Conservation (phyloP, 805 yeast genomes). For the Pichia cabralensis region DNA sequence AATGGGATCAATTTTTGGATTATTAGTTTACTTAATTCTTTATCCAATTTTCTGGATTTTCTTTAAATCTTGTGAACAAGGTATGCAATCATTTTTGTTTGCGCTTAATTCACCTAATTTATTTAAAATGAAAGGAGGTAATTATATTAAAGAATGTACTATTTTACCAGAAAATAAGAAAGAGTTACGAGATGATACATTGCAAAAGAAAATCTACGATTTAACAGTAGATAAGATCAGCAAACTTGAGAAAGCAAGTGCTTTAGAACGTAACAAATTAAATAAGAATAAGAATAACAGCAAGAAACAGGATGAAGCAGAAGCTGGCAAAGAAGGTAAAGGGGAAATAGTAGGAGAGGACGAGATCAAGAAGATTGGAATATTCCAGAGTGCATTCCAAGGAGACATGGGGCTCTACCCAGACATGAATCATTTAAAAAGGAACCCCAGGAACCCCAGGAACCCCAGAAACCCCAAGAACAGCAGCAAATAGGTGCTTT, state of each 20-base stretch:
- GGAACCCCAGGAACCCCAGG: too few species aligned
- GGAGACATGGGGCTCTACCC: too few species aligned
- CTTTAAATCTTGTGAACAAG: slow-evolving; percentile 65
- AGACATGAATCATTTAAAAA: too few species aligned
- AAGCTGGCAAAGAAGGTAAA: neutral
- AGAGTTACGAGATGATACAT: slow-evolving; percentile 50
- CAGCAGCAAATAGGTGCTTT: too few species aligned
- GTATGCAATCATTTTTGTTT: slow-evolving; percentile 68
- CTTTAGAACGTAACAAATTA: slow-evolving; percentile 55
- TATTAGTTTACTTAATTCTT: slow-evolving; percentile 52
- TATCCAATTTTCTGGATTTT: slow-evolving; percentile 82
- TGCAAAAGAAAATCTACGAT: slow-evolving; percentile 53
- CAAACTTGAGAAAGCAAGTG: slow-evolving; percentile 59
- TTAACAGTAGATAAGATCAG: slow-evolving; percentile 50
- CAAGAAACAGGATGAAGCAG: neutral
- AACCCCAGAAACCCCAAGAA: too few species aligned
- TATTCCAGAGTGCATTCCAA: slow-evolving; percentile 20
- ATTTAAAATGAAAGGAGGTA: slow-evolving; percentile 51
- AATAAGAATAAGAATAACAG: slow-evolving; percentile 2
- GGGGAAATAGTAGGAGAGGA: neutral
- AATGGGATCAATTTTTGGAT: slow-evolving; percentile 56
- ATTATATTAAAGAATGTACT: slow-evolving; percentile 65
- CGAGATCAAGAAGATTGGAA: slow-evolving; percentile 11
- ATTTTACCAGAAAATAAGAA: slow-evolving; percentile 42
- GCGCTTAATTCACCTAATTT: slow-evolving; percentile 67